phyloP scores from a whole-genome alignment of 306 rosid genomes.

The Acacia melanoxylon region DNA sequence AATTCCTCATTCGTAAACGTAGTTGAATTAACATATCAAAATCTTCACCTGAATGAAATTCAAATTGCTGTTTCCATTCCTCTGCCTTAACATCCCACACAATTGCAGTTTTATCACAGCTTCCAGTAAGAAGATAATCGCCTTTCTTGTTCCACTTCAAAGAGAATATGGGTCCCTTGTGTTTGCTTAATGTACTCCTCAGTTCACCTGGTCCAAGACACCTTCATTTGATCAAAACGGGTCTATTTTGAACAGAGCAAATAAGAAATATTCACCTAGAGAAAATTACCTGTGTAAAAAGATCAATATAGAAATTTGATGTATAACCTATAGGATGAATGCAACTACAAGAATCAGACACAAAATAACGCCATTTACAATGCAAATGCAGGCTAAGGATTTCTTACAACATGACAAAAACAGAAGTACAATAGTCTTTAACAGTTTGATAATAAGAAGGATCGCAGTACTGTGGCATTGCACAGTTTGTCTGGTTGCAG shows the following conservation, averaged over 20 bases:
- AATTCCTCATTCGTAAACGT: constrained; percentile 5
- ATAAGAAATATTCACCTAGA: constrained; percentile 11
- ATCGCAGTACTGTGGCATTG: background rate
- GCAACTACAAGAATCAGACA: constrained; percentile 20
- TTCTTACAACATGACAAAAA: background rate
- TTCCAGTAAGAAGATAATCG: constrained; percentile 93
- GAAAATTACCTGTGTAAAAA: background rate
- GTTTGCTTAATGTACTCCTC: constrained; percentile 77
- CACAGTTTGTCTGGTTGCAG: no score
- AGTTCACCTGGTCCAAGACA: constrained; percentile 66
- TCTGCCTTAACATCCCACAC: constrained; percentile 94
- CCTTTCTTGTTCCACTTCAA: constrained; percentile 96
- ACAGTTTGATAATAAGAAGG: background rate
- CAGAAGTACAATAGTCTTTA: constrained; percentile 10
- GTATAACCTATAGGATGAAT: constrained; percentile 9
- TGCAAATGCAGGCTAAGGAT: constrained; percentile 13
- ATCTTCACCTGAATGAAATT: constrained; percentile 76
- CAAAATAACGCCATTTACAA: background rate
- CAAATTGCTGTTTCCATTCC: constrained; percentile 91
- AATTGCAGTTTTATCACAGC: constrained; percentile 93
- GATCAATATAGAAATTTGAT: constrained; percentile 2
- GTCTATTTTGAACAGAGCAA: background rate
- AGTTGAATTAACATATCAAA: background rate
- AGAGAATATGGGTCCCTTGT: constrained; percentile 91
- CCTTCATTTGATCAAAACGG: constrained; percentile 21